phyloP scores from a whole-genome alignment of 192 early-diverging fungal genomes.

The Hyaloraphidium curvatum region DNA sequence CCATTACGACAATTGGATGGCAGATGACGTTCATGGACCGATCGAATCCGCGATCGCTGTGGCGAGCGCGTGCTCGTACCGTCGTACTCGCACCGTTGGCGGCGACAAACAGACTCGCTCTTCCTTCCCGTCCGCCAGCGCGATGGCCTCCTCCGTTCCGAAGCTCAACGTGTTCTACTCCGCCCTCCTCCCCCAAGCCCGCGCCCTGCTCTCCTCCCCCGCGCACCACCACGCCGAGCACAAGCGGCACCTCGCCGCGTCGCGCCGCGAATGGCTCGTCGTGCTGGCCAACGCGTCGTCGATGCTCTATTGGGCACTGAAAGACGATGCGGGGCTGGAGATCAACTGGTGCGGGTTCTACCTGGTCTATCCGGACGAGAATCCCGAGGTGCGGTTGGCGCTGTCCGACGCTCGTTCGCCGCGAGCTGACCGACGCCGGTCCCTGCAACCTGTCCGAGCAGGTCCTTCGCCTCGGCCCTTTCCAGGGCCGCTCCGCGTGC shows the following conservation, averaged over 20 bases:
- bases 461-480: constrained; percentile 62
- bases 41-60: too few relatives aligned
- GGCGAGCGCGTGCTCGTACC: too few relatives aligned
- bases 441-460: constrained; percentile 4
- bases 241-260: neutral
- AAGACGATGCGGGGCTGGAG: constrained; percentile 19
- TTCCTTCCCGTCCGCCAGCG: too few relatives aligned
- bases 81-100: too few relatives aligned
- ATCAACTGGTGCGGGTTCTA: constrained; percentile 24
- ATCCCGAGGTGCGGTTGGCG: too few relatives aligned
- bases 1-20: too few relatives aligned
- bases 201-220: neutral
- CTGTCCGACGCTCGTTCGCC: too few relatives aligned
- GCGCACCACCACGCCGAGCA: neutral
- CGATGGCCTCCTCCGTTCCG: too few relatives aligned
- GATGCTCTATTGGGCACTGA: constrained; percentile 56
- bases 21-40: too few relatives aligned
- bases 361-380: constrained; percentile 1
- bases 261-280: constrained; percentile 14
- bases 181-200: neutral
- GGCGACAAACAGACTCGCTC: too few relatives aligned
- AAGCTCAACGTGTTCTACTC: neutral
- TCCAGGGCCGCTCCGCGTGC: constrained; percentile 75
- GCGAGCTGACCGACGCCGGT: constrained; percentile 44
- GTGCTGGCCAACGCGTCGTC: constrained; percentile 69